These are phyloP conservation scores for Plicaturopsis crispa DNA, from an alignment of 768 basidiomycete genomes.

Conservation along the genomic window DNA sequence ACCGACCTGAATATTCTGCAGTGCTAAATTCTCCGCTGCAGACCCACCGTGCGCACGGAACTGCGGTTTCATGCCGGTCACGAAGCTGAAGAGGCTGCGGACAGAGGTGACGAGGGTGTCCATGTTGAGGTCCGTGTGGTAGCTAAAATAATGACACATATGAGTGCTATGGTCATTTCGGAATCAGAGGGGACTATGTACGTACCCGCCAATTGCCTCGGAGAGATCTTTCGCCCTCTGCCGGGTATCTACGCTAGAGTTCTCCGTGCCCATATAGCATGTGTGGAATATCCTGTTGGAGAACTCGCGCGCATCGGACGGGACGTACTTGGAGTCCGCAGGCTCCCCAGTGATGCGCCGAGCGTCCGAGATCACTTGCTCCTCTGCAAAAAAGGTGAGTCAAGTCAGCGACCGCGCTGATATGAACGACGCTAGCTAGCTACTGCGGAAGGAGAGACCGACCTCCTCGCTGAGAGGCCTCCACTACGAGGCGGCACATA, in stretches of 20 bases:
- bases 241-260: slow-evolving; percentile 84
- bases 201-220: slow-evolving; percentile 83
- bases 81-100: slow-evolving; percentile 71
- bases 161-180: neutral
- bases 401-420: neutral
- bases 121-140: slow-evolving; percentile 95
- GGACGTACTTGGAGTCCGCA: slow-evolving; percentile 74
- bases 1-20: slow-evolving; percentile 91
- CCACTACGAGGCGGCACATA: slow-evolving; percentile 88
- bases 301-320: slow-evolving; percentile 84
- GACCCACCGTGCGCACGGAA: slow-evolving; percentile 87
- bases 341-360: slow-evolving; percentile 83
- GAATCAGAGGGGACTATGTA: neutral
- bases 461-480: slow-evolving; percentile 73
- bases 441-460: slow-evolving; percentile 13
- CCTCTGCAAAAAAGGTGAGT: slow-evolving; percentile 33
- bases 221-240: slow-evolving; percentile 81
- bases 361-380: slow-evolving; percentile 86
- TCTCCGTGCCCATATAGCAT: slow-evolving; percentile 98
- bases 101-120: slow-evolving; percentile 84
- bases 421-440: neutral
- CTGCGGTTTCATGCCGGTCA: slow-evolving; percentile 65
- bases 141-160: slow-evolving; percentile 36
- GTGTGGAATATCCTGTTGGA: slow-evolving; percentile 87
- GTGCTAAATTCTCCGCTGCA: slow-evolving; percentile 83